Evolutionary conservation across 768 basidiomycete genomes (phyloP).

Genomic region (Calocera viscosa): DNA sequence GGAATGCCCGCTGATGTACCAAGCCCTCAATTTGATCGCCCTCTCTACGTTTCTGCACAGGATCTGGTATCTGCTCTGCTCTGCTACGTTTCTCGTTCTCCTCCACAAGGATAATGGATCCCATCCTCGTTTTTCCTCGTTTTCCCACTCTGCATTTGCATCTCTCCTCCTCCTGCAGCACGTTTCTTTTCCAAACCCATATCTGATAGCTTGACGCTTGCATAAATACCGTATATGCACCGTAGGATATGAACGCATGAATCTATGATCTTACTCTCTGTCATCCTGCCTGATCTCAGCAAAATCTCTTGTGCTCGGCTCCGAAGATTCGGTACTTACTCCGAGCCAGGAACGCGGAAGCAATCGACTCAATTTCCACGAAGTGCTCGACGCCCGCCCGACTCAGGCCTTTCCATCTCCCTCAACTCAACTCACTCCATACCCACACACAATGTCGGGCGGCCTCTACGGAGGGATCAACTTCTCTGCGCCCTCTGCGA

Average conservation of each 20-base stretch:
- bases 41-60: too few relatives aligned
- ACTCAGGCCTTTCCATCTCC: neutral
- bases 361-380: neutral
- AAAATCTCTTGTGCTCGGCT: neutral
- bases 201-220: neutral
- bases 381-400: neutral
- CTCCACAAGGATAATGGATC: neutral
- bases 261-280: neutral
- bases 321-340: too few relatives aligned
- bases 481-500: slow-evolving; percentile 35
- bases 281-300: too few relatives aligned
- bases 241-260: neutral
- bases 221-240: neutral
- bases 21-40: too few relatives aligned
- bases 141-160: neutral
- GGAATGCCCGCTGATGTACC: too few relatives aligned
- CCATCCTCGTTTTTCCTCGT: neutral
- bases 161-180: neutral
- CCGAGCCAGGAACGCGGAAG: neutral
- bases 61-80: too few relatives aligned
- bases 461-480: slow-evolving; percentile 80
- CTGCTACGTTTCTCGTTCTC: too few relatives aligned
- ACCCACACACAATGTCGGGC: slow-evolving; percentile 29
- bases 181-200: neutral
- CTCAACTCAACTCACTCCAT: neutral